Evolutionary conservation across 306 rosid genomes (phyloP).

Genomic region (Fragaria ananassa): DNA sequence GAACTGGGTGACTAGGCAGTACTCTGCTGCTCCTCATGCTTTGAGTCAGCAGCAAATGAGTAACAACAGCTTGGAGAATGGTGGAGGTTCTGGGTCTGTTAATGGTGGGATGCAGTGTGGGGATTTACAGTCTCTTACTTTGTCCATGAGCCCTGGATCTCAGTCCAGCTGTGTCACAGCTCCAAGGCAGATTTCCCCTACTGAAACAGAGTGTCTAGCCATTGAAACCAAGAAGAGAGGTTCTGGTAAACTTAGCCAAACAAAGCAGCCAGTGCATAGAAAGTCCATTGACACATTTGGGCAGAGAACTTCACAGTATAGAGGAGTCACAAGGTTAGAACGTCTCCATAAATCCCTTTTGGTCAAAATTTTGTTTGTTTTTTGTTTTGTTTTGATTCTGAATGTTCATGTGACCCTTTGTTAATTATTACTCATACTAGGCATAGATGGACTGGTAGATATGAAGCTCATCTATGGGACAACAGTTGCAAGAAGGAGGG

Average conservation of each 20-base stretch:
- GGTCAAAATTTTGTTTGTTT: neutral
- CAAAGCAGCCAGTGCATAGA: slow-evolving; percentile 83
- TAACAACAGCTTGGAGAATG: slow-evolving; percentile 26
- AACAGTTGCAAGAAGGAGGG: slow-evolving; percentile 98
- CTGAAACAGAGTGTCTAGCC: slow-evolving; percentile 45
- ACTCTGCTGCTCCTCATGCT: slow-evolving; percentile 22
- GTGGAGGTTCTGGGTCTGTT: slow-evolving; percentile 37
- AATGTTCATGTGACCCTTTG: neutral
- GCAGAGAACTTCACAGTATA: slow-evolving; percentile 90
- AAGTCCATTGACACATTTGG: slow-evolving; percentile 96
- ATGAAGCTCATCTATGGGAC: slow-evolving; percentile 99
- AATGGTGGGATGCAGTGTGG: slow-evolving; percentile 45
- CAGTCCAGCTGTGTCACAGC: slow-evolving; percentile 88
- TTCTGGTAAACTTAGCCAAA: slow-evolving; percentile 41
- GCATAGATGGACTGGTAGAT: slow-evolving; percentile 98
- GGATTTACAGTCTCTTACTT: slow-evolving; percentile 68
- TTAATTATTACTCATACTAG: slow-evolving; percentile 24
- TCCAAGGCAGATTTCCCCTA: slow-evolving; percentile 61
- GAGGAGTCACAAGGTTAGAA: slow-evolving; percentile 87
- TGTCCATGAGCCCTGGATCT: slow-evolving; percentile 96
- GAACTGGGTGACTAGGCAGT: slow-evolving; percentile 52
- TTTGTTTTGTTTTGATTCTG: neutral
- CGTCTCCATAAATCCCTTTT: neutral
- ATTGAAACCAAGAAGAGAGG: slow-evolving; percentile 78
- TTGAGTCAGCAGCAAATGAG: slow-evolving; percentile 44